A percentile compares a stretch with the other conserved stretches of the same genome.
These are phyloP conservation scores for Dentipellis sp. DNA, from an alignment of 768 basidiomycete genomes.

Conservation along the genomic window DNA sequence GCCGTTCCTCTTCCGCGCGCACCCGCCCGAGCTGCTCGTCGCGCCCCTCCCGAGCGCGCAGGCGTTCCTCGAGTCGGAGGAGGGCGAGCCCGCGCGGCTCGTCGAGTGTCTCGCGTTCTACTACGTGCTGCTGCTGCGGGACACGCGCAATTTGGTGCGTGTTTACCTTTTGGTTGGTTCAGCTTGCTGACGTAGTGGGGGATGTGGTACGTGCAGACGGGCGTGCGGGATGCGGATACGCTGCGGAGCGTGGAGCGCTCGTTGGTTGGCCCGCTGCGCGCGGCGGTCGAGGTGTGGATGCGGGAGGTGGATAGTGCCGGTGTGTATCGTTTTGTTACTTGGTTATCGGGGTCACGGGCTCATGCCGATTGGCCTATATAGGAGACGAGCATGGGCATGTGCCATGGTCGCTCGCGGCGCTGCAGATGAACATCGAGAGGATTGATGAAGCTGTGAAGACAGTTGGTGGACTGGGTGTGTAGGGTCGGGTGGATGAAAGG, in stretches of 20 bases:
- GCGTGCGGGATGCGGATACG: slow-evolving; percentile 17
- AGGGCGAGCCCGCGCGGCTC: slow-evolving; percentile 49
- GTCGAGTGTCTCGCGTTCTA: slow-evolving; percentile 61
- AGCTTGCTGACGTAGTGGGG: not conserved
- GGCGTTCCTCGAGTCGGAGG: slow-evolving; percentile 33
- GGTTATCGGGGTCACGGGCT: slow-evolving; percentile 1
- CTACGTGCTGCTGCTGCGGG: slow-evolving; percentile 53
- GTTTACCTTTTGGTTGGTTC: no score
- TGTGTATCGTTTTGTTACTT: not conserved
- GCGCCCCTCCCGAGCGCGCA: slow-evolving; percentile 17
- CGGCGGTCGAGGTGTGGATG: slow-evolving; percentile 11
- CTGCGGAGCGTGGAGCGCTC: slow-evolving; percentile 7
- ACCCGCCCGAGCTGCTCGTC: slow-evolving; percentile 43
- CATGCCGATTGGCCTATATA: slow-evolving; percentile 4
- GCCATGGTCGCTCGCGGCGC: slow-evolving; percentile 2
- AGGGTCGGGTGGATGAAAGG: no score
- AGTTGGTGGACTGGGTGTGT: no score
- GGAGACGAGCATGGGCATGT: slow-evolving; percentile 9
- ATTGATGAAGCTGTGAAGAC: slow-evolving; percentile 11
- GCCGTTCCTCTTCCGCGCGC: slow-evolving; percentile 45
- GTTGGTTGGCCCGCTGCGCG: slow-evolving; percentile 14
- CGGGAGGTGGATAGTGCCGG: slow-evolving; percentile 4
- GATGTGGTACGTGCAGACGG: slow-evolving; percentile 16
- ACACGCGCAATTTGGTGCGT: slow-evolving; percentile 46
- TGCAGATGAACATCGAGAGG: slow-evolving; percentile 14